phyloP scores from a whole-genome alignment of 1,284 basidiomycete species.

The Tilletiopsis washingtonensis region DNA sequence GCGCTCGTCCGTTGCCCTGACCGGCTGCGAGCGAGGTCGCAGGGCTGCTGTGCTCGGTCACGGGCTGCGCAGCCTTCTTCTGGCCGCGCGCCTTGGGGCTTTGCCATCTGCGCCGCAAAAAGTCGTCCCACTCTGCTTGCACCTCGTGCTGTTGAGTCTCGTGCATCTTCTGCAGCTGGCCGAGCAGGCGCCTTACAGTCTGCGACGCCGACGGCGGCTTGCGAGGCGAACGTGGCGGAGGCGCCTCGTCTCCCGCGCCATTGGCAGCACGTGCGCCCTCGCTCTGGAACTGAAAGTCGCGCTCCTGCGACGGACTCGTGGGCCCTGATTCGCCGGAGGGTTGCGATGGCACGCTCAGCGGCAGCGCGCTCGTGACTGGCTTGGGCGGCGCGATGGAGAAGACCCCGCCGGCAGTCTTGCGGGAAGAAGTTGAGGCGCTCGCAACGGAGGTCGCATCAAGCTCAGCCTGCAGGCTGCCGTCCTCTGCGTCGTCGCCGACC shows the following conservation, averaged over 20 bases:
- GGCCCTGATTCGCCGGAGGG: conserved; percentile 16
- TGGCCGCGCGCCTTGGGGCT: conserved; percentile 49
- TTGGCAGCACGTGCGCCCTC: not conserved
- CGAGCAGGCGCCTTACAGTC: conserved; percentile 67
- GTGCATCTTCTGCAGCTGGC: conserved; percentile 76
- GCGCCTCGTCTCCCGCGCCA: not conserved
- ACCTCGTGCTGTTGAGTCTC: conserved; percentile 69
- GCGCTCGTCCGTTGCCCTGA: too few species aligned
- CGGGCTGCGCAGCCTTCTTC: not conserved
- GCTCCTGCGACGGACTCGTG: conserved; percentile 15
- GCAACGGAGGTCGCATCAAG: too few species aligned
- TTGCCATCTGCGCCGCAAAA: conserved; percentile 59
- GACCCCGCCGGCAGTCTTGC: conserved; percentile 6
- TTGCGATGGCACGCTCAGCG: conserved; percentile 24
- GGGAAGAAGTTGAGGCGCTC: not conserved
- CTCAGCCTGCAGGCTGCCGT: not conserved
- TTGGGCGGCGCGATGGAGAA: conserved; percentile 40
- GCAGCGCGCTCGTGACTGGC: conserved; percentile 37
- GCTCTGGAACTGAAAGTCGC: conserved; percentile 5
- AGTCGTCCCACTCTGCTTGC: conserved; percentile 77
- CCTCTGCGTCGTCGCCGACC: not conserved
- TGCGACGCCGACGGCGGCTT: conserved; percentile 52
- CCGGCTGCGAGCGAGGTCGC: not conserved
- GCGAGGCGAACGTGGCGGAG: too few species aligned
- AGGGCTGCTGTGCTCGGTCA: not conserved